A percentile compares a stretch with the other conserved stretches of the same genome.
phyloP scores from a whole-genome alignment of 2,329 filamentous ascomycete species.

The Penicillium sp. region DNA sequence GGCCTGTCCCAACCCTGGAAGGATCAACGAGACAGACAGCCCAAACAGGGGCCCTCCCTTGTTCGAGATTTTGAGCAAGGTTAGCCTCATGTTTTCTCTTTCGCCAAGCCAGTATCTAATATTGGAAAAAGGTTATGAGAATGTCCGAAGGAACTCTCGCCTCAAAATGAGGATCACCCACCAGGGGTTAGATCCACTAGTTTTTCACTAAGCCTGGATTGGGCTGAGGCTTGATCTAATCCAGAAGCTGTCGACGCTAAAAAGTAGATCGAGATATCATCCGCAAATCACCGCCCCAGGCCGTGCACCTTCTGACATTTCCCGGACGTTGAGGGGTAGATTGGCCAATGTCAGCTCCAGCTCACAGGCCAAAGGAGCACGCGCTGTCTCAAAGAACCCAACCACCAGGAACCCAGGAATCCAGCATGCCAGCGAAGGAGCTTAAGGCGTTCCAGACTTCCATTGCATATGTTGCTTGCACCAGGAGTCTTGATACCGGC shows the following conservation, averaged over 20 bases:
- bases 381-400: conserved; percentile 15
- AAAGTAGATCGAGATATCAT: conserved; percentile 19
- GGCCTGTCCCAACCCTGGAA: conserved; percentile 4
- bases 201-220: conserved; percentile 5
- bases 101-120: background rate
- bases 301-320: conserved; percentile 13
- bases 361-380: conserved; percentile 19
- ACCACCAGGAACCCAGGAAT: background rate
- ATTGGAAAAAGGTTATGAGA: background rate
- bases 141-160: background rate
- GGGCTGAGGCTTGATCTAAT: conserved; percentile 18
- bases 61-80: conserved; percentile 6
- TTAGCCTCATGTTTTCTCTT: background rate
- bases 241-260: conserved; percentile 16
- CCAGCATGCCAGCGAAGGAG: conserved; percentile 7
- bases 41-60: conserved; percentile 7
- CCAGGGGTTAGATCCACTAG: conserved; percentile 17
- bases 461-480: background rate
- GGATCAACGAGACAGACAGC: conserved; percentile 3
- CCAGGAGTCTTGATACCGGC: background rate
- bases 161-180: conserved; percentile 9
- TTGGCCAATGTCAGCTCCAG: conserved; percentile 4
- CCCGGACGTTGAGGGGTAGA: conserved; percentile 11
- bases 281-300: conserved; percentile 19
- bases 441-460: conserved; percentile 4